These are phyloP conservation scores for Rosa rugosa DNA, from an alignment of 306 rosid genomes.

Conservation along the genomic window DNA sequence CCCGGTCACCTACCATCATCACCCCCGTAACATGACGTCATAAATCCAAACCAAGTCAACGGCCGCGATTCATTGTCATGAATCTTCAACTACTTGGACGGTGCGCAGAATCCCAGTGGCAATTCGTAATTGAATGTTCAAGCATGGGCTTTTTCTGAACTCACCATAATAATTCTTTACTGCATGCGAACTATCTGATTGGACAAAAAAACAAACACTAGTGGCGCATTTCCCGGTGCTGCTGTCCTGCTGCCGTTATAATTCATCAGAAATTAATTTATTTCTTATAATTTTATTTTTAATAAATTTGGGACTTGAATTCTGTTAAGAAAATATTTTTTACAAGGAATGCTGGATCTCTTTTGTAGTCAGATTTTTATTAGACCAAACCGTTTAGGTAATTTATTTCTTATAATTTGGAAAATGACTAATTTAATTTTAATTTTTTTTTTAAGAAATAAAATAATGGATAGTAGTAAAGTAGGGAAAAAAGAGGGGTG, in stretches of 20 bases:
- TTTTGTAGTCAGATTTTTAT: too few relatives aligned
- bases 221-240: constrained; percentile 22
- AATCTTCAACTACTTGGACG: neutral
- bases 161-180: neutral
- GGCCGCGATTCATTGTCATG: neutral
- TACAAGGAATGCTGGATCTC: too few relatives aligned
- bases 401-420: too few relatives aligned
- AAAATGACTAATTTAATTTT: too few relatives aligned
- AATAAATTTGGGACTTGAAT: too few relatives aligned
- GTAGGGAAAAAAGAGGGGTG: constrained; percentile 18
- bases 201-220: constrained; percentile 10
- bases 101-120: neutral
- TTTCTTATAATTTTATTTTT: neutral
- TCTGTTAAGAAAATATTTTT: too few relatives aligned
- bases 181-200: constrained; percentile 35
- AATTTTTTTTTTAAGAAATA: neutral
- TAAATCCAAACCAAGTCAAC: constrained; percentile 12
- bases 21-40: constrained; percentile 24
- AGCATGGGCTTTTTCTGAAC: neutral
- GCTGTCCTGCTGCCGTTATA: constrained; percentile 10
- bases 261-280: neutral
- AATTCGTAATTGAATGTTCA: neutral
- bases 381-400: too few relatives aligned
- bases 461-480: constrained; percentile 17
- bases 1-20: constrained; percentile 23